phyloP scores from a whole-genome alignment of 2,329 filamentous ascomycete species.

The Coniochaeta pulveracea region DNA sequence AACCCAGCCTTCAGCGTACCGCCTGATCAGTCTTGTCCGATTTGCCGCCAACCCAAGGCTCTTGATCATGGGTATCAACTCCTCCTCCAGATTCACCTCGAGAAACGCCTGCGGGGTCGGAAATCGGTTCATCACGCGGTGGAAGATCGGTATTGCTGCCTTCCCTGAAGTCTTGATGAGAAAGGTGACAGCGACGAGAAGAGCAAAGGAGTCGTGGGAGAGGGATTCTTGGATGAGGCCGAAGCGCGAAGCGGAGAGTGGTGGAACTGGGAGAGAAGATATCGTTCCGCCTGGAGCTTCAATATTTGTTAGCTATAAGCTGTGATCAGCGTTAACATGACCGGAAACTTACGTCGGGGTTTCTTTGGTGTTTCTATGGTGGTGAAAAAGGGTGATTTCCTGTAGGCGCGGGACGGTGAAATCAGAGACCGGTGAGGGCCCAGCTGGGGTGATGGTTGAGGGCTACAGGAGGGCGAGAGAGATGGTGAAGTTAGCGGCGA shows the following conservation, averaged over 20 bases:
- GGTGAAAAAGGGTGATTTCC: constrained; percentile 23
- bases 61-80: constrained; percentile 51
- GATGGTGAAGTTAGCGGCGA: not conserved
- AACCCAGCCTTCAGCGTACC: constrained; percentile 56
- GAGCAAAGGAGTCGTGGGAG: constrained; percentile 61
- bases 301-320: too few species aligned
- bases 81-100: constrained; percentile 33
- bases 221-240: constrained; percentile 79
- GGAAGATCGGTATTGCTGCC: constrained; percentile 66
- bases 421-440: constrained; percentile 3
- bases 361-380: constrained; percentile 5
- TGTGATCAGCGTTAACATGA: too few species aligned
- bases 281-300: constrained; percentile 32
- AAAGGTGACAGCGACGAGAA: constrained; percentile 75
- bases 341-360: constrained; percentile 17
- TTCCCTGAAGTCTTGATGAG: constrained; percentile 70
- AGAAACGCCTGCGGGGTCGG: constrained; percentile 51
- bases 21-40: constrained; percentile 56
- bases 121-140: constrained; percentile 54
- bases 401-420: not conserved
- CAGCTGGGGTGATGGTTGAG: constrained; percentile 1
- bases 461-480: not conserved
- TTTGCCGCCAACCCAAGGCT: constrained; percentile 61
- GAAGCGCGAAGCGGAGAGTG: constrained; percentile 51
- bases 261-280: constrained; percentile 54